Base-by-base conservation (phyloP, 768 basidiomycete genomes). In the Psilocybe sp. region DNA sequence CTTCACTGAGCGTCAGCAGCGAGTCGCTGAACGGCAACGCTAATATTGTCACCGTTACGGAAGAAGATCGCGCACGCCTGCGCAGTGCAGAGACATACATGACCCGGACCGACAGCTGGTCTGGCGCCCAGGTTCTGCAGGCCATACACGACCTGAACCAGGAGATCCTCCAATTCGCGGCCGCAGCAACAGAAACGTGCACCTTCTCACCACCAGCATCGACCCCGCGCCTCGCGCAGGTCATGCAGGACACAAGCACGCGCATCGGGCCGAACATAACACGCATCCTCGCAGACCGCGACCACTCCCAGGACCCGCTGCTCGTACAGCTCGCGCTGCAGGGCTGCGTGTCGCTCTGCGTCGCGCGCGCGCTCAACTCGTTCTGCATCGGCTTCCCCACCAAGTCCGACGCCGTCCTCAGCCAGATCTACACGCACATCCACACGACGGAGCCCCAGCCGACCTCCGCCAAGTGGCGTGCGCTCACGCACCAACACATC, bases 81-180 rank as follows among this genome's bases (percentile, higher is more conserved):
- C 80, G 78, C 50, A 79, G 81, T 59, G 65, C 72, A 48, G 89
- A 89, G 61, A 71, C 75, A 16, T 89, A 84, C 65, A 75, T 89
- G 69, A 87, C 86, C 13, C 84, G 87, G 52, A 82, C 80, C 31
- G 88, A 90, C 64, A 69, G 66, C 28, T 87, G 83, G 85, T 87
- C 87, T 1, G 88, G 88, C 11, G 82, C 85, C 1, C 86, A 89
- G 62, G 76, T 90, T 62, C 78, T 90, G 42, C 87, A 90, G 61
- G 82, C 85, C 2, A 81, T 90, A 12, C 83, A 86, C 54, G 88
- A 90, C 59, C 76, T 90, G 64, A 90, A 90, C 61, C 81, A 85
- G 0, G 87, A 89, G 65, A 85, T 89, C 51, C 75, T 87, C n/a
- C 88, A 88, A 54, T 87, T 87, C 51, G 84, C 87, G 8, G 86